A percentile compares a stretch with the other conserved stretches of the same genome.
Evolutionary conservation across 1,284 basidiomycete species (phyloP).

Genomic region (Chalciporus piperatoides): DNA sequence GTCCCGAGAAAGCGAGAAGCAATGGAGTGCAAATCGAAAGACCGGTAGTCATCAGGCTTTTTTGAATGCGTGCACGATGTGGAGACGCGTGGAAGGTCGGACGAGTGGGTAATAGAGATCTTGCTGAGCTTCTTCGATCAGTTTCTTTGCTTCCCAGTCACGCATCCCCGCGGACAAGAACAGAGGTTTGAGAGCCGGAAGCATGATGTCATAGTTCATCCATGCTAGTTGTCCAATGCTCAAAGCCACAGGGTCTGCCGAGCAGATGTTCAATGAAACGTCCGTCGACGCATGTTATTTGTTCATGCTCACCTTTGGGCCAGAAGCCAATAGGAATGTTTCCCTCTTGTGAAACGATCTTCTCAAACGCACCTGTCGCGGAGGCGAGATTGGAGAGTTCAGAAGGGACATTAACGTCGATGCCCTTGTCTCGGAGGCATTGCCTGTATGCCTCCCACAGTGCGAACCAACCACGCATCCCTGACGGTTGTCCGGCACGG

Average conservation of each 20-base stretch:
- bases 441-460: constrained; percentile 57
- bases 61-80: constrained; percentile 58
- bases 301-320: constrained; percentile 44
- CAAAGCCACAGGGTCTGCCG: constrained; percentile 38
- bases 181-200: constrained; percentile 57
- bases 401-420: constrained; percentile 57
- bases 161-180: constrained; percentile 51
- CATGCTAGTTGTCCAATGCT: constrained; percentile 65
- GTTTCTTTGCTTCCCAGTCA: constrained; percentile 47
- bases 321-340: constrained; percentile 59
- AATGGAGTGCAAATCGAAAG: constrained; percentile 47
- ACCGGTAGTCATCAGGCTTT: constrained; percentile 35
- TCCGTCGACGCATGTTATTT: constrained; percentile 3
- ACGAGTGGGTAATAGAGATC: constrained; percentile 62
- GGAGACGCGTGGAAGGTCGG: constrained; percentile 47
- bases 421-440: constrained; percentile 46
- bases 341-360: constrained; percentile 47
- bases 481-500: constrained; percentile 36
- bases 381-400: constrained; percentile 46
- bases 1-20: constrained; percentile 24
- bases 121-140: constrained; percentile 57
- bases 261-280: constrained; percentile 3
- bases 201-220: constrained; percentile 64
- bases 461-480: constrained; percentile 53
- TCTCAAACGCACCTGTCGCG: constrained; percentile 46